Percentiles rank a stretch among this genome's conserved stretches.
Evolutionary conservation across 352 stramenopile genomes (phyloP).

Genomic region (Phytophthora litchii): DNA sequence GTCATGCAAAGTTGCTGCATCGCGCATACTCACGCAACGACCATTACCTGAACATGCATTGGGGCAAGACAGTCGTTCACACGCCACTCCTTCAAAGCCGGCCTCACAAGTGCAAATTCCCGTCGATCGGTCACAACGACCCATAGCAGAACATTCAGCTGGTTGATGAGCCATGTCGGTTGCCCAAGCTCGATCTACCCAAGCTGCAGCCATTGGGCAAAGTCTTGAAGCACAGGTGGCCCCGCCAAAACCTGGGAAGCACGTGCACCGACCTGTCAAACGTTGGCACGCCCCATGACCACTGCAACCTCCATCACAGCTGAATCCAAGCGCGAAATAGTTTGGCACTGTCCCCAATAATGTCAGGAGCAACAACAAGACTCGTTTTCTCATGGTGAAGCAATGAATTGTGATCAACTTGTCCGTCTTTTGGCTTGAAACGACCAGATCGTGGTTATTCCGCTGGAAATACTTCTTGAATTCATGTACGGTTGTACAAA

Average conservation of each 20-base stretch:
- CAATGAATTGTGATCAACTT: too few relatives aligned
- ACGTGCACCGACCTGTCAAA: slow-evolving; percentile 72
- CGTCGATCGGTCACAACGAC: slow-evolving; percentile 74
- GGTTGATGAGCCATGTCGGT: slow-evolving; percentile 72
- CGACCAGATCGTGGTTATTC: too few relatives aligned
- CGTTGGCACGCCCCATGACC: slow-evolving; percentile 60
- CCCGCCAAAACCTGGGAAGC: slow-evolving; percentile 81
- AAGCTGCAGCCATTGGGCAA: slow-evolving; percentile 60
- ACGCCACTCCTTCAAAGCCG: slow-evolving; percentile 80
- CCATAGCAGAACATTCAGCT: slow-evolving; percentile 88
- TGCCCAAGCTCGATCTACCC: slow-evolving; percentile 66
- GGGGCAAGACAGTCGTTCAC: slow-evolving; percentile 68
- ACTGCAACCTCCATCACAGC: slow-evolving; percentile 69
- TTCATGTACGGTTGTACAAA: too few relatives aligned
- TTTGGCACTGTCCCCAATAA: too few relatives aligned
- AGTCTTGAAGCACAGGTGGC: slow-evolving; percentile 54
- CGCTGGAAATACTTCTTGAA: too few relatives aligned
- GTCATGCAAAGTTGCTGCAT: slow-evolving; percentile 54
- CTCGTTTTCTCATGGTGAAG: too few relatives aligned
- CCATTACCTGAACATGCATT: slow-evolving; percentile 61
- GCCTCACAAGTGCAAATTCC: slow-evolving; percentile 63
- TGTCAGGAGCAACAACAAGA: too few relatives aligned
- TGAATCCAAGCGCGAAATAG: slow-evolving; percentile 4
- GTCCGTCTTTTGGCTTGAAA: too few relatives aligned
- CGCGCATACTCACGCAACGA: slow-evolving; percentile 74